phyloP scores from a whole-genome alignment of 1,284 basidiomycete species.

The Sphagnurus paluster region DNA sequence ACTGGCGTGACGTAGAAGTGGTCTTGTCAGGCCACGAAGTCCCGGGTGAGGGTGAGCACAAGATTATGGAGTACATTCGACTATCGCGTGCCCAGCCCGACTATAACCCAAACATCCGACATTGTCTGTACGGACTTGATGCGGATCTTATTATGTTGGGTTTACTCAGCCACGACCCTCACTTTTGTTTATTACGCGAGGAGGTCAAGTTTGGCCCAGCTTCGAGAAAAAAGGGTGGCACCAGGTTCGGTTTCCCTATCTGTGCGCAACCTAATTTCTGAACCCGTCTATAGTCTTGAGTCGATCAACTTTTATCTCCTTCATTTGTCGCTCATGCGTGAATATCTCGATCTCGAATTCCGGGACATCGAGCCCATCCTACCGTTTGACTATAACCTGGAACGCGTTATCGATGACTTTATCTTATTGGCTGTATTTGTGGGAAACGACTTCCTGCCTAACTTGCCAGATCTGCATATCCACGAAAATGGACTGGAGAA shows the following conservation, averaged over 20 bases:
- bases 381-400: conserved; percentile 65
- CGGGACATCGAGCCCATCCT: conserved; percentile 54
- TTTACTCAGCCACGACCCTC: conserved; percentile 95
- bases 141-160: conserved; percentile 99
- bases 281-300: conserved; percentile 59
- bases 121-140: conserved; percentile 98
- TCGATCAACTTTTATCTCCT: conserved; percentile 93
- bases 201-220: conserved; percentile 97
- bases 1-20: conserved; percentile 91
- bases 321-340: conserved; percentile 92
- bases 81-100: conserved; percentile 91
- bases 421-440: conserved; percentile 95
- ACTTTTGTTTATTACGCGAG: conserved; percentile 96
- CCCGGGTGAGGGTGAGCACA: conserved; percentile 99
- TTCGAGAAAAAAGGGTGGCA: conserved; percentile 67
- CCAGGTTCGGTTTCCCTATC: conserved; percentile 48
- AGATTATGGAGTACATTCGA: conserved; percentile 99
- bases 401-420: conserved; percentile 97
- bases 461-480: conserved; percentile 96
- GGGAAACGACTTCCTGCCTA: conserved; percentile 96
- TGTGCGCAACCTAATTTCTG: conserved; percentile 4
- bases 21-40: conserved; percentile 98
- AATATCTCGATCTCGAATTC: conserved; percentile 97
- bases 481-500: conserved; percentile 94
- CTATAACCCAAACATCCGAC: conserved; percentile 92